Base-by-base conservation (phyloP, 169 alveolate genomes). In the Cryptosporidium ubiquitum region DNA sequence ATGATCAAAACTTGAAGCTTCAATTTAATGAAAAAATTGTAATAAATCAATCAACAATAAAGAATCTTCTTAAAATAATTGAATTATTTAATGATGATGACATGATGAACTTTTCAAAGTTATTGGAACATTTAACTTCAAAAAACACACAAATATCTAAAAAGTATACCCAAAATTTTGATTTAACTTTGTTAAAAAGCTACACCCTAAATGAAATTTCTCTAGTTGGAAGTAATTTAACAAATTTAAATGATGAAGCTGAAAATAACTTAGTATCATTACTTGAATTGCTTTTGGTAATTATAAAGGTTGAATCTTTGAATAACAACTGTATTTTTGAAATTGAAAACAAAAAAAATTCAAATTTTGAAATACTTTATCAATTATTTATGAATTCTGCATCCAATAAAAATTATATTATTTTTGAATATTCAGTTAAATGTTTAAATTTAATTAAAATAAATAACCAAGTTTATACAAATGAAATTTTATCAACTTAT, bases 181-280 rank as follows among this genome's bases (percentile, higher is more conserved):
- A 73, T 39, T 35, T 73, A 33, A 18, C 31, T 4, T 33, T 37
- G 29, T 18, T 73, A 4, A 73, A 61, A 73, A 55, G 16, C 42
- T 20, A 73, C 26, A 73, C 85, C 29, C 18, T 73, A 7, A 58
- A 73, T 73, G 70, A 73, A 73, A 73, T 73, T 33, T 33, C 68
- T 3, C 18, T 33, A 31, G 1, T 73, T 7, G 35, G 1, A 29
- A 58, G 31, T 20, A 55, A 49, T 12, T 10, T 58, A 18, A 5
- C 55, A 16, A 40, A 35, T 31, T 55, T 55, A 55, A 55, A 39
- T 42, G 10, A 14, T 14, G 70, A 58, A 37, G 10, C 39, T 29
- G 70, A 73, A 55, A n/a, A 55, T 6, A 37, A 73, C 23, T 55
- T 52, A 29, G 55, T 16, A 52, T 31, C 55, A 49, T 23, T 57